Conservation (phyloP, 345 rosid species). For the Salix arbutifolia region DNA sequence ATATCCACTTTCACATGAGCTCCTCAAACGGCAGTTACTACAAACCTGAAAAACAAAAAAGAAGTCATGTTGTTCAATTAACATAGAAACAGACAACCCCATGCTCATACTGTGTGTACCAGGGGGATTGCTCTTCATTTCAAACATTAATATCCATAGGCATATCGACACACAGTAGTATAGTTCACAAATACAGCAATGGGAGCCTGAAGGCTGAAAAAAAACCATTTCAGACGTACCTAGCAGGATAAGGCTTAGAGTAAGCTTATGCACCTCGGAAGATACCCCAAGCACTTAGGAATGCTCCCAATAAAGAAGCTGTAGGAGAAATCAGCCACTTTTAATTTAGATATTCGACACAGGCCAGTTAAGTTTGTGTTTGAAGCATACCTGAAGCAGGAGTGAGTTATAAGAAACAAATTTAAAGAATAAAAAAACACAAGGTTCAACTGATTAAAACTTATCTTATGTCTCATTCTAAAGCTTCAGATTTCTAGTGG, state of each 20-base stretch:
- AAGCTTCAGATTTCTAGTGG: neutral
- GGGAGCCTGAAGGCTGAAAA: neutral
- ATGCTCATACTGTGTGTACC: neutral
- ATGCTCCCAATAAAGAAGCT: constrained; percentile 80
- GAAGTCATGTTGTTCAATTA: constrained; percentile 1
- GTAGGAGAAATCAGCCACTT: constrained; percentile 76
- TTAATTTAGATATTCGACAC: constrained; percentile 65
- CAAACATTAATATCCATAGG: neutral
- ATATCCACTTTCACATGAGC: constrained; percentile 77
- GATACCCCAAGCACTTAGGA: constrained; percentile 74
- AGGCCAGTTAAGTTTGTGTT: constrained; percentile 54
- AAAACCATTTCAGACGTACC: constrained; percentile 34
- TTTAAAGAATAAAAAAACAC: neutral
- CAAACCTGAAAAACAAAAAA: constrained; percentile 62
- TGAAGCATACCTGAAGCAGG: constrained; percentile 55
- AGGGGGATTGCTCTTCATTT: neutral
- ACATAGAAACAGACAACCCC: neutral
- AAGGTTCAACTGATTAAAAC: neutral
- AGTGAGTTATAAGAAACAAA: neutral
- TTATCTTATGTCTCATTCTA: neutral
- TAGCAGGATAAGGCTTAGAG: neutral
- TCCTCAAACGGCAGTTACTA: constrained; percentile 89
- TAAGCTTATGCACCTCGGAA: constrained; percentile 52
- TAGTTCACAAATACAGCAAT: neutral
- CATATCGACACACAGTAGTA: neutral